Base-by-base conservation (phyloP, 805 yeast species). In the Nakazawaea sp. region DNA sequence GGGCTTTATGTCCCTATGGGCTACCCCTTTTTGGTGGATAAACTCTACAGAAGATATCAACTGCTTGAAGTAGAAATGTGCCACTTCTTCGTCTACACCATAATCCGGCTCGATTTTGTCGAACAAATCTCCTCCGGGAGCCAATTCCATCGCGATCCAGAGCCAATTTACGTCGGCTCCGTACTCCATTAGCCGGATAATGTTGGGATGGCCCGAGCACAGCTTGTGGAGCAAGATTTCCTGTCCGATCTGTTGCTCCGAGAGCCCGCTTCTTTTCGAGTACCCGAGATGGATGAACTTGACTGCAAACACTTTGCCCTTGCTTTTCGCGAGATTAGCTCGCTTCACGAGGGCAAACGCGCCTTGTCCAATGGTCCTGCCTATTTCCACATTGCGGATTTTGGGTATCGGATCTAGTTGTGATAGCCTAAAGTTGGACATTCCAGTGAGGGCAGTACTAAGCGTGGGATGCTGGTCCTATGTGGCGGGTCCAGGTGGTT, bases 51-150 rank as follows among this genome's bases (percentile, higher is more conserved):
- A 86, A 36, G 68, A 70, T 2, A 78, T 61, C 41, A 83, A 55
- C 50, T 83, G 92, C 36, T 66, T 67, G 49, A 81, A 80, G 50
- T 79, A 81, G 51, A 81, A 75, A 40, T 78, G 84, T 1, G 83
- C 81, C 8, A 81, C 67, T 16, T 75, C 78, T 36, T 68, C 71
- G 44, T 75, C 81, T 2, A 81, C 77, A 1, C 88, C 88, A 6
- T 71, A 57, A 56, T 80, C 87, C 0, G 87, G 87, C 51, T 81
- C 87, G 42, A 82, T 81, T 54, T 81, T 82, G 48, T 81, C 89
- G 52, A 82, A 82, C 16, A 82, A 52, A 55, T 82, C 92, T 12
- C 92, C 92, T 41, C 85, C 84, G 18, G 68, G 67, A 1, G 87
- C 86, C 40, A 77, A 58, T 48, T 82, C 89, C 67, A 82, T 59